Conservation (phyloP, 2,329 filamentous ascomycete genomes). For the Elsinoe ampelina region DNA sequence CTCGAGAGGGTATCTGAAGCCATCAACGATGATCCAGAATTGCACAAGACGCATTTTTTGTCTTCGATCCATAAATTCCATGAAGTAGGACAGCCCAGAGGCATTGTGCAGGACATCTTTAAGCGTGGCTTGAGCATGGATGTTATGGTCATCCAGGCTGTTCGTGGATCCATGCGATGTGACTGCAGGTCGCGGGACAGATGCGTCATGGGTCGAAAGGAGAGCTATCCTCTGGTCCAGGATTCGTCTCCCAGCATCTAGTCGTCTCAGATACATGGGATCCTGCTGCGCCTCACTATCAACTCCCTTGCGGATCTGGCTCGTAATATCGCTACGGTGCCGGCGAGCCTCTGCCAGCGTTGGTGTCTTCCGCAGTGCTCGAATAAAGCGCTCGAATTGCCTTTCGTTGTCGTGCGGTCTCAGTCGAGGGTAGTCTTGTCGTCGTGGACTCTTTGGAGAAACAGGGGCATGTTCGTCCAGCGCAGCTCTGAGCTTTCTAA, state of each 20-base stretch:
- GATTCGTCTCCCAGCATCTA: constrained; percentile 86
- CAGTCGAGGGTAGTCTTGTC: constrained; percentile 69
- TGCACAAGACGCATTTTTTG: constrained; percentile 81
- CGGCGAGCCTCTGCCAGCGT: constrained; percentile 87
- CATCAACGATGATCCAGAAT: constrained; percentile 97
- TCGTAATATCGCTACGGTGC: constrained; percentile 84
- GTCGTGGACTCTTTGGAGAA: constrained; percentile 55
- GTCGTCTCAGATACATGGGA: constrained; percentile 71
- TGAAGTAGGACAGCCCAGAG: constrained; percentile 91
- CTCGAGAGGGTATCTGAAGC: constrained; percentile 87
- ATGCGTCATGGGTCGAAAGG: constrained; percentile 58
- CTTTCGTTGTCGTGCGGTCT: constrained; percentile 75
- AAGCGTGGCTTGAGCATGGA: constrained; percentile 64
- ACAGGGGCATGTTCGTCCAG: constrained; percentile 88
- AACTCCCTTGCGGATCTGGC: constrained; percentile 63
- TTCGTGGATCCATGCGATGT: constrained; percentile 29
- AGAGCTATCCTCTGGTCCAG: constrained; percentile 82
- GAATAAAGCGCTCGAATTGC: constrained; percentile 88
- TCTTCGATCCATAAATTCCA: constrained; percentile 98
- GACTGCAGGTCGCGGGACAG: constrained; percentile 28
- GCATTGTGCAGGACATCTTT: constrained; percentile 83
- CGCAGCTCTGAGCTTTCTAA: constrained; percentile 81
- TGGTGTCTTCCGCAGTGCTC: constrained; percentile 76
- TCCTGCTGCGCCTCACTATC: constrained; percentile 76
- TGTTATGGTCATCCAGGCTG: constrained; percentile 39